These are phyloP conservation scores for Chlorella sorokiniana DNA, from an alignment of 139 green algal species.

Conservation along the genomic window DNA sequence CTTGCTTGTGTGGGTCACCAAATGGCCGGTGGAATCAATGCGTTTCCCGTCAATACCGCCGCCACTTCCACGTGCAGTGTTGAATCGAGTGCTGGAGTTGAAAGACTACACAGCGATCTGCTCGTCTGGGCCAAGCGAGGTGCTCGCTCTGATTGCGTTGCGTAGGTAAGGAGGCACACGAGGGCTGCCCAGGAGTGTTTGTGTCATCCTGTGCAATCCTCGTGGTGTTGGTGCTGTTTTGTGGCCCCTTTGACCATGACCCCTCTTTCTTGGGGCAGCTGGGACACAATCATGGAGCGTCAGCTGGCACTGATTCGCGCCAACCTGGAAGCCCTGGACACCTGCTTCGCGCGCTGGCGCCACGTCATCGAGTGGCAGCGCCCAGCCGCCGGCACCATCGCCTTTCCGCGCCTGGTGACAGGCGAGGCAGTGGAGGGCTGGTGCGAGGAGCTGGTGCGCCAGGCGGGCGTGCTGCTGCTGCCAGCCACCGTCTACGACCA, in stretches of 20 bases:
- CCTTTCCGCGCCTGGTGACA: constrained; percentile 53
- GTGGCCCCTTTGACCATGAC: neutral
- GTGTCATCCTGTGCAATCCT: neutral
- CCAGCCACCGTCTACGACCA: constrained; percentile 70
- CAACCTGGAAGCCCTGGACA: constrained; percentile 51
- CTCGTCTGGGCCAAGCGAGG: constrained; percentile 56
- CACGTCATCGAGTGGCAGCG: constrained; percentile 55
- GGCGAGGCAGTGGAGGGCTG: constrained; percentile 51
- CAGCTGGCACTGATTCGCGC: constrained; percentile 49
- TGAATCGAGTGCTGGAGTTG: constrained; percentile 54
- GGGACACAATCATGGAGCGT: constrained; percentile 41
- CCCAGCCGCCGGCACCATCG: constrained; percentile 53
- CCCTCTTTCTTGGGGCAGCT: constrained; percentile 7
- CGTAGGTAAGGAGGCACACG: neutral
- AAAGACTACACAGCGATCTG: constrained; percentile 91
- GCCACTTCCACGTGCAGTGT: constrained; percentile 23
- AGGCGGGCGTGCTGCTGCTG: constrained; percentile 76
- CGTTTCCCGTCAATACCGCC: neutral
- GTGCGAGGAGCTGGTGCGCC: constrained; percentile 54
- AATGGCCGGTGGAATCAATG: no score
- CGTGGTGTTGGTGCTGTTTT: neutral
- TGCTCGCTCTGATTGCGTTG: constrained; percentile 73
- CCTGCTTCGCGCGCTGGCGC: constrained; percentile 48
- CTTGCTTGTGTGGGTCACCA: no score
- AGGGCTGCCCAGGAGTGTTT: neutral